These are phyloP conservation scores for Thuidium tamariscinum DNA, from an alignment of 225 moss, liverwort and hornwort species.

Conservation along the genomic window DNA sequence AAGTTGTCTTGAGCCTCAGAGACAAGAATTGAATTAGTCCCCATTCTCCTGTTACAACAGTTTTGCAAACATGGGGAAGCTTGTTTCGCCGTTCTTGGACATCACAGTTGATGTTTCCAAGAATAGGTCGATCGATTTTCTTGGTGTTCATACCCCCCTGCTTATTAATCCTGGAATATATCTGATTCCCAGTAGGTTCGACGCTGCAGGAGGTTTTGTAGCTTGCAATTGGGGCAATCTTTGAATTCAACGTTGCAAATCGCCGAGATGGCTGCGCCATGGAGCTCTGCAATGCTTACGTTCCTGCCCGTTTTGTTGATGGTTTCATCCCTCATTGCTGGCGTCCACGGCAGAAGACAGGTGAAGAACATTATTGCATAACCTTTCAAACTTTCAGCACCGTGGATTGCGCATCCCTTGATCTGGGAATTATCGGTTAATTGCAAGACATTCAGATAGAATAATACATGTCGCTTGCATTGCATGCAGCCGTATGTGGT, in stretches of 20 bases:
- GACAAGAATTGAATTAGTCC: background rate
- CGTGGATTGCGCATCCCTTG: background rate
- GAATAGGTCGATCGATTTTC: background rate
- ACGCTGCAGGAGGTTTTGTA: background rate
- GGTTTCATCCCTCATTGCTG: background rate
- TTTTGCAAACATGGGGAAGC: background rate
- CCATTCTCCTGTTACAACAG: background rate
- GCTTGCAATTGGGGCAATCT: background rate
- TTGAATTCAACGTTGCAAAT: background rate
- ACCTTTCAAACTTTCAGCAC: background rate
- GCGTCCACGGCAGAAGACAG: conserved; percentile 3
- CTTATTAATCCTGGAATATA: background rate
- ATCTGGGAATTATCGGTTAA: background rate
- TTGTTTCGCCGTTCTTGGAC: background rate
- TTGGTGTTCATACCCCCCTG: background rate
- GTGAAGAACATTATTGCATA: background rate
- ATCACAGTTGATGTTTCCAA: background rate
- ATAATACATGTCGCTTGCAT: background rate
- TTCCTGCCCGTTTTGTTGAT: background rate
- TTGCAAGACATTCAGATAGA: background rate
- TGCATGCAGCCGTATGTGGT: conserved; percentile 28
- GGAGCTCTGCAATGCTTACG: background rate
- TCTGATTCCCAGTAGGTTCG: background rate
- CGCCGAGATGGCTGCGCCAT: background rate
- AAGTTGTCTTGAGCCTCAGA: background rate